These are phyloP conservation scores for Harringtonia aguacate DNA, from an alignment of 2,329 filamentous ascomycete genomes.

Conservation along the genomic window DNA sequence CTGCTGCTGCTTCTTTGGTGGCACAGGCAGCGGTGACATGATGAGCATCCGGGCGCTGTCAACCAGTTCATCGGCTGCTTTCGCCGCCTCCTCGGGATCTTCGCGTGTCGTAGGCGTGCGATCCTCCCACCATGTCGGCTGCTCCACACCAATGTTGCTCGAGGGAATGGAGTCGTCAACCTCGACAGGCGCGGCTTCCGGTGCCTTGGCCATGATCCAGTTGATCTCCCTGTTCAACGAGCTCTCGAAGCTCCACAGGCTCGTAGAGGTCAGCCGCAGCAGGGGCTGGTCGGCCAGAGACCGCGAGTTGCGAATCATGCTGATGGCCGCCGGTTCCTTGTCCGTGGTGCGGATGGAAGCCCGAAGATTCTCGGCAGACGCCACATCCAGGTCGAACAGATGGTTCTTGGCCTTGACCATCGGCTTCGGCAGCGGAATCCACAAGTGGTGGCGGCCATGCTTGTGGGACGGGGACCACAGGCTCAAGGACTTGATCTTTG, in stretches of 20 bases:
- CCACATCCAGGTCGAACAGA: neutral
- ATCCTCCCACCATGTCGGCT: conserved; percentile 12
- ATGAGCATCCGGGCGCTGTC: neutral
- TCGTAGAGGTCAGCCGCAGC: conserved; percentile 12
- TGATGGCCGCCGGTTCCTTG: conserved; percentile 16
- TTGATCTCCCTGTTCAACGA: conserved; percentile 8
- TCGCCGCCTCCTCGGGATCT: too few relatives aligned
- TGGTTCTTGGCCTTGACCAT: neutral
- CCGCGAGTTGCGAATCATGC: conserved; percentile 15
- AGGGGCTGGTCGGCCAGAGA: neutral
- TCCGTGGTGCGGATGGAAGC: neutral
- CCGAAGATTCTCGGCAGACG: neutral
- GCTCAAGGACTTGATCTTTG: conserved; percentile 14
- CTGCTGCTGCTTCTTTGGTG: too few relatives aligned
- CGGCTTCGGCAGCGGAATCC: neutral
- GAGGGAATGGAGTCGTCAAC: conserved; percentile 7
- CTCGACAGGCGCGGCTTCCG: neutral
- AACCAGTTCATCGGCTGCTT: neutral
- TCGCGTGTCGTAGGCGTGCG: too few relatives aligned
- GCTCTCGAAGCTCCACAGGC: conserved; percentile 15
- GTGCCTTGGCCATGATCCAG: conserved; percentile 16
- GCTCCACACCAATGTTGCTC: conserved; percentile 6
- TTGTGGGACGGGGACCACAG: conserved; percentile 15
- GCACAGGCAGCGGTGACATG: neutral
- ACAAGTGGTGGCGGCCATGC: neutral